Evolutionary conservation across 345 rosid species (phyloP).

Genomic region (Bruguiera parviflora): DNA sequence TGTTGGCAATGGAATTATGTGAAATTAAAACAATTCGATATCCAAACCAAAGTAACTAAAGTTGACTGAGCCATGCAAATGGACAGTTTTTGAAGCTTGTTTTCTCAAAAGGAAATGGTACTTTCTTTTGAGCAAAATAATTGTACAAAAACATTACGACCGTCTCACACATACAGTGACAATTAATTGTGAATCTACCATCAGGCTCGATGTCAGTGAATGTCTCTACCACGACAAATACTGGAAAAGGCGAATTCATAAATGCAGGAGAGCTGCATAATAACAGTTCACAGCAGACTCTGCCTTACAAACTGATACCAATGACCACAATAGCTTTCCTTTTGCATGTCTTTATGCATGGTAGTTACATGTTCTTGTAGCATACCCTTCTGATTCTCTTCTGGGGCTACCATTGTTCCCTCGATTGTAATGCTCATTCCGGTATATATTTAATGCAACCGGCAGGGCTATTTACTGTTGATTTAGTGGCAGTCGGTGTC

Average conservation of each 20-base stretch:
- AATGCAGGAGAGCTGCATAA: conserved; percentile 57
- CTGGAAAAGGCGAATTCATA: conserved; percentile 65
- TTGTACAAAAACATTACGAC: no score
- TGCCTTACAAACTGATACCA: conserved; percentile 13
- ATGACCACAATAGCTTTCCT: conserved; percentile 25
- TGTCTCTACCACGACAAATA: conserved; percentile 57
- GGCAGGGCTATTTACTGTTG: conserved; percentile 12
- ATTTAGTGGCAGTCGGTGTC: neutral
- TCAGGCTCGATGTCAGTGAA: conserved; percentile 74
- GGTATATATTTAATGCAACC: conserved; percentile 24
- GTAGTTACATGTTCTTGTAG: conserved; percentile 41
- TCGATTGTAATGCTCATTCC: conserved; percentile 14
- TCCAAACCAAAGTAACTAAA: no score
- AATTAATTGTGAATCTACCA: neutral
- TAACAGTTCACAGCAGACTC: conserved; percentile 24
- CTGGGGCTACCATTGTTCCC: neutral
- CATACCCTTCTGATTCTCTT: conserved; percentile 10
- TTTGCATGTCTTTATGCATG: conserved; percentile 21
- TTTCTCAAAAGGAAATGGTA: no score
- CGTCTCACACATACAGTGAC: no score
- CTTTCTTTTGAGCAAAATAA: no score
- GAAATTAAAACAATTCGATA: neutral
- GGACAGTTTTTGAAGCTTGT: no score
- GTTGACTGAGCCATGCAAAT: no score
- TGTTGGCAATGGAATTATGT: neutral